Conservation (phyloP, 768 basidiomycete species). For the Punctularia strigosozonata region DNA sequence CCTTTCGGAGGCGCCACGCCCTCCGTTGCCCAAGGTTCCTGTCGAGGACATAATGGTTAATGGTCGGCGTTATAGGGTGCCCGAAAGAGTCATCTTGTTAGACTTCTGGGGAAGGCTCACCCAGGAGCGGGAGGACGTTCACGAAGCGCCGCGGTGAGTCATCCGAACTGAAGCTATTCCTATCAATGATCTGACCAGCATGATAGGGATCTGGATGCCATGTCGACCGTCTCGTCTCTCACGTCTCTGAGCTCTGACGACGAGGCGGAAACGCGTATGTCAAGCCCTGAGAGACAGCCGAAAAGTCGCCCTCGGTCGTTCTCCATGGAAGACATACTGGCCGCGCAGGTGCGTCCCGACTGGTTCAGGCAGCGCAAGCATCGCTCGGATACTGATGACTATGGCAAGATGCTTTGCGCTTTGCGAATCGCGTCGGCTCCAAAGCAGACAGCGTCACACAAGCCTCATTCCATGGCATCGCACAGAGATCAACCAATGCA, state of each 20-base stretch:
- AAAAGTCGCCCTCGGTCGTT: slow-evolving; percentile 13
- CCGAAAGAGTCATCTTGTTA: slow-evolving; percentile 81
- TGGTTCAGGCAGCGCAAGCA: no score
- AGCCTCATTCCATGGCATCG: no score
- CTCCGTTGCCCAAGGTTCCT: slow-evolving; percentile 33
- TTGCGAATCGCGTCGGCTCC: no score
- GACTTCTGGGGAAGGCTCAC: slow-evolving; percentile 92
- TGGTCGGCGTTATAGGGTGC: slow-evolving; percentile 83
- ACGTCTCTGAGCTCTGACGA: slow-evolving; percentile 67
- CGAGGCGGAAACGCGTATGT: no score
- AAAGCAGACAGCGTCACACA: no score
- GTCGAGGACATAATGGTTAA: slow-evolving; percentile 83
- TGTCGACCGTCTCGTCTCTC: slow-evolving; percentile 52
- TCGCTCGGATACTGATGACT: no score
- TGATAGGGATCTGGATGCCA: slow-evolving; percentile 15
- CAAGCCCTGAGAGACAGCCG: slow-evolving; percentile 15
- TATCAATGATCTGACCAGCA: slow-evolving; percentile 1
- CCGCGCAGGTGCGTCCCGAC: slow-evolving; percentile 52
- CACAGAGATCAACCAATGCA: no score
- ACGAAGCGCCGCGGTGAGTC: no score
- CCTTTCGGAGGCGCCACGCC: slow-evolving; percentile 47
- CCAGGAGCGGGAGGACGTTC: no score
- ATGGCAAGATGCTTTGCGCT: no score
- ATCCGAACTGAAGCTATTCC: no score
- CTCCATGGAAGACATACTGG: slow-evolving; percentile 38